Base-by-base conservation (phyloP, 129 eudicot genomes). In the Chrysanthemum seticuspe region DNA sequence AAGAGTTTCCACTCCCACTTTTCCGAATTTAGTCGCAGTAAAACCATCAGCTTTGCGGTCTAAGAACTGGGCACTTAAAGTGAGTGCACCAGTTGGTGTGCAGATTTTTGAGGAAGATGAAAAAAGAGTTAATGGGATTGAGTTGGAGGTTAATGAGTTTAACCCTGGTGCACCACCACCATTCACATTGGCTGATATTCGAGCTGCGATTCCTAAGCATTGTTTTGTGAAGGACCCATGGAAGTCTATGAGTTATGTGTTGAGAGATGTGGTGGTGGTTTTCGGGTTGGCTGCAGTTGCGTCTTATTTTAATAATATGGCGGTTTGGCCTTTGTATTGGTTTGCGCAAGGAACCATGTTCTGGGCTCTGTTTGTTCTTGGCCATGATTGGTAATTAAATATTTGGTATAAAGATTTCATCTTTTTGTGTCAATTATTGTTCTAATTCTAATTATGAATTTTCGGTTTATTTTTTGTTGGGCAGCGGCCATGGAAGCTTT, bases 351-450 rank as follows among this genome's bases (percentile, higher is more conserved):
- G 97, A 13, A 94, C 99, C 50, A 94, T 90, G 97, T 94, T 94
- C 67, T 94, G 99, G 99, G 99, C 99, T 65, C 75, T 94, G 34
- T 94, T 94, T 88, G 99, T 94, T 83, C 99, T 94, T 87, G 99
- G 99, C 25, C 99, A 94, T 86, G 99, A 94, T 74, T 94, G 99
- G 99, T 94, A 85, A 83, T 13, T 36, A 3, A 15, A 25, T 44
- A 31, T 73, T 70, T 27, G 18, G 0, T 4, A 15, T 62, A 8
- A 36, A 51, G 15, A 50, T 67, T 44, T 84, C 34, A 51, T 58
- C 23, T 16, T 54, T 68, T 77, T 53, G 23, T 57, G 25, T 7
- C 10, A 6, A 29, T 19, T 13, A 13, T 47, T 68, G 36, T 21
- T 45, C 6, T 54, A 48, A 60, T 53, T 61, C 9, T 53, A 48